These are phyloP conservation scores for Enteropsectra breve DNA, from an alignment of 371 early-diverging fungal genomes.

Conservation along the genomic window DNA sequence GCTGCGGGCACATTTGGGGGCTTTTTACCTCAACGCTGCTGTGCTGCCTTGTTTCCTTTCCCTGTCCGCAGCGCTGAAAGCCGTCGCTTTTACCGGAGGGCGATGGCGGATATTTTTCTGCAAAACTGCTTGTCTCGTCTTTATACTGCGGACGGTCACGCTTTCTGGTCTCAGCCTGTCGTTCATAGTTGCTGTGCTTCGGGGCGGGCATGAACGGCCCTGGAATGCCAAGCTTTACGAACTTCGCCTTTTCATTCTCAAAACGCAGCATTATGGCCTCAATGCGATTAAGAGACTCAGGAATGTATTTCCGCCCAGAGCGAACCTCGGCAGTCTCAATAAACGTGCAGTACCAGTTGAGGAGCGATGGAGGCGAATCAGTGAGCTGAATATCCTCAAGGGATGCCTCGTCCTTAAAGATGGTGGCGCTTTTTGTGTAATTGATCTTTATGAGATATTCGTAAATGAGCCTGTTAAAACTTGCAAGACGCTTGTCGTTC, in stretches of 20 bases:
- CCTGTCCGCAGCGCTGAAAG: too few relatives aligned
- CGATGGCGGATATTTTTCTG: too few relatives aligned
- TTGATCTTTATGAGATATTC: slow-evolving; percentile 57
- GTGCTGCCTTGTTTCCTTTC: too few relatives aligned
- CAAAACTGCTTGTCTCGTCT: too few relatives aligned
- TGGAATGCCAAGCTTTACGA: background rate
- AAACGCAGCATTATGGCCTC: slow-evolving; percentile 55
- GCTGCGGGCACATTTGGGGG: too few relatives aligned
- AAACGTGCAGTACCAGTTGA: slow-evolving; percentile 58
- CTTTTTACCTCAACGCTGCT: too few relatives aligned
- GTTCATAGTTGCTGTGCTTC: background rate
- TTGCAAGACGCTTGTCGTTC: slow-evolving; percentile 2
- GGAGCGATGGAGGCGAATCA: slow-evolving; percentile 41
- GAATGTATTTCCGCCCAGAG: slow-evolving; percentile 29
- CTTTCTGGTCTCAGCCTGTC: background rate
- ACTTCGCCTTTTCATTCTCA: slow-evolving; percentile 53
- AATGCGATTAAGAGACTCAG: slow-evolving; percentile 31
- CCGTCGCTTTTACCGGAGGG: too few relatives aligned
- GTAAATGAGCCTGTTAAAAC: slow-evolving; percentile 50
- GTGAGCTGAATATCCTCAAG: slow-evolving; percentile 35
- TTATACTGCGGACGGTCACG: background rate
- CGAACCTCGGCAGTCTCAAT: slow-evolving; percentile 57
- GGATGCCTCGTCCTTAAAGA: slow-evolving; percentile 50
- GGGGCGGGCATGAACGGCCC: background rate
- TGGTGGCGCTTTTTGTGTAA: slow-evolving; percentile 49